Conservation (phyloP, 306 rosid species). For the Herpetospermum pedunculosum region DNA sequence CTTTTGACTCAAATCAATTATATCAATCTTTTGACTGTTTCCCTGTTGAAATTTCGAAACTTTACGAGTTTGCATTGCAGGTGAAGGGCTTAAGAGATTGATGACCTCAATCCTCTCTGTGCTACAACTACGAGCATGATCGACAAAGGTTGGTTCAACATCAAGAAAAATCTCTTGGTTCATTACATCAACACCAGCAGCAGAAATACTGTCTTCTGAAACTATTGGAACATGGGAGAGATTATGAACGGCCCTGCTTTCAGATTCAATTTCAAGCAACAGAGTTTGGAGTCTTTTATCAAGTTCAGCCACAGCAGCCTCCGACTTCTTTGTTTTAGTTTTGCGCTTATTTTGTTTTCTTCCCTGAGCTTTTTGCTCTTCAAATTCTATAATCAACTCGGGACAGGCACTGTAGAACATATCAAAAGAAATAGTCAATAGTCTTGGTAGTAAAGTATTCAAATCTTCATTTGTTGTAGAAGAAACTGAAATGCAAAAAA, state of each 20-base stretch:
- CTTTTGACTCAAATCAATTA: constrained; percentile 38
- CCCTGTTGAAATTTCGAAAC: constrained; percentile 15
- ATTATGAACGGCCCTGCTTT: constrained; percentile 14
- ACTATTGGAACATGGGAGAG: constrained; percentile 15
- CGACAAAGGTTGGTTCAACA: constrained; percentile 10
- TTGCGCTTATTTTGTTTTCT: constrained; percentile 40
- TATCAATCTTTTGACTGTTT: constrained; percentile 24
- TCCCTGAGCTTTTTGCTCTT: constrained; percentile 31
- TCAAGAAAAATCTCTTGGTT: constrained; percentile 10
- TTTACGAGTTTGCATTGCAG: constrained; percentile 18
- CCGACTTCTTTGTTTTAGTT: constrained; percentile 44
- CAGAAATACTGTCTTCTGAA: constrained; percentile 7
- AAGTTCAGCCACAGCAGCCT: constrained; percentile 41
- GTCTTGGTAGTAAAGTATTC: not conserved
- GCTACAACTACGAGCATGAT: not conserved
- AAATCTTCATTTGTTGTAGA: no score
- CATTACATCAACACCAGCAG: constrained; percentile 20
- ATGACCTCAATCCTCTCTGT: constrained; percentile 30
- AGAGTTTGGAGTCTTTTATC: constrained; percentile 40
- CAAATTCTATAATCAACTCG: constrained; percentile 57
- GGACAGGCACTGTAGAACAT: constrained; percentile 60
- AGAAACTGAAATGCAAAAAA: not conserved
- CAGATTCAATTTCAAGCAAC: constrained; percentile 36
- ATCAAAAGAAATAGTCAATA: not conserved
- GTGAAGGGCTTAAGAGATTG: constrained; percentile 64